A percentile compares a stretch with the other conserved stretches of the same genome.
Evolutionary conservation across 768 basidiomycete species (phyloP).

Genomic region (Vararia minispora): DNA sequence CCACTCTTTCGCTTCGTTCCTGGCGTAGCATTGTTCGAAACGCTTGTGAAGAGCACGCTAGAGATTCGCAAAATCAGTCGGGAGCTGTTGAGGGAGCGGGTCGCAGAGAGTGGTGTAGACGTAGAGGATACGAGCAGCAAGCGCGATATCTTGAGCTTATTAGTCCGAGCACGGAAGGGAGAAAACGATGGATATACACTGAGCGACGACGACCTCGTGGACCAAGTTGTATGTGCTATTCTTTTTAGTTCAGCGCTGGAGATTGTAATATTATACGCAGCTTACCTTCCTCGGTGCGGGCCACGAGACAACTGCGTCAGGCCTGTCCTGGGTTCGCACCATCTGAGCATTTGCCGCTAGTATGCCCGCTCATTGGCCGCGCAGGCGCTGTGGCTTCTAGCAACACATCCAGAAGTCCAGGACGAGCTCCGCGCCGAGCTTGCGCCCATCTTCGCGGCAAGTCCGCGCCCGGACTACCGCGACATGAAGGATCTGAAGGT

Average conservation of each 20-base stretch:
- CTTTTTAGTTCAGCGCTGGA: too few species aligned
- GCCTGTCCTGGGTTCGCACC: slow-evolving; percentile 20
- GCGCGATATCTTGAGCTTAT: slow-evolving; percentile 13
- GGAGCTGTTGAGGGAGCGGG: slow-evolving; percentile 30
- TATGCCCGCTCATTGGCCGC: background rate
- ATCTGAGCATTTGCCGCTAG: too few species aligned
- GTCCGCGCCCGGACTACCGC: slow-evolving; percentile 12
- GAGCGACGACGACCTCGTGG: slow-evolving; percentile 11
- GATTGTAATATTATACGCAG: slow-evolving; percentile 2
- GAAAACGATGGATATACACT: slow-evolving; percentile 8
- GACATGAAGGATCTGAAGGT: slow-evolving; percentile 9
- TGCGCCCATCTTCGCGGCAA: slow-evolving; percentile 11
- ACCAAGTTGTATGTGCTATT: slow-evolving; percentile 14
- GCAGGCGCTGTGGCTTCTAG: slow-evolving; percentile 18
- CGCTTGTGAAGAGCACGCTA: slow-evolving; percentile 26
- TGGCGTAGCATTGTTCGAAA: slow-evolving; percentile 7
- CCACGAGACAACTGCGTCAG: slow-evolving; percentile 16
- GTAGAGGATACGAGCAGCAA: too few species aligned
- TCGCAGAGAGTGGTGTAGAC: slow-evolving; percentile 26
- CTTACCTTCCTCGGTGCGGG: slow-evolving; percentile 15
- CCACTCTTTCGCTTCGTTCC: background rate
- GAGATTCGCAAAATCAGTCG: slow-evolving; percentile 29
- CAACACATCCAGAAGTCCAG: slow-evolving; percentile 22
- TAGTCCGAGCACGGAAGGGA: slow-evolving; percentile 11
- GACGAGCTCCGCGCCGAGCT: slow-evolving; percentile 24